These are phyloP conservation scores for Salinomyces thailandicus DNA, from an alignment of 2,329 filamentous ascomycete genomes.

Conservation along the genomic window DNA sequence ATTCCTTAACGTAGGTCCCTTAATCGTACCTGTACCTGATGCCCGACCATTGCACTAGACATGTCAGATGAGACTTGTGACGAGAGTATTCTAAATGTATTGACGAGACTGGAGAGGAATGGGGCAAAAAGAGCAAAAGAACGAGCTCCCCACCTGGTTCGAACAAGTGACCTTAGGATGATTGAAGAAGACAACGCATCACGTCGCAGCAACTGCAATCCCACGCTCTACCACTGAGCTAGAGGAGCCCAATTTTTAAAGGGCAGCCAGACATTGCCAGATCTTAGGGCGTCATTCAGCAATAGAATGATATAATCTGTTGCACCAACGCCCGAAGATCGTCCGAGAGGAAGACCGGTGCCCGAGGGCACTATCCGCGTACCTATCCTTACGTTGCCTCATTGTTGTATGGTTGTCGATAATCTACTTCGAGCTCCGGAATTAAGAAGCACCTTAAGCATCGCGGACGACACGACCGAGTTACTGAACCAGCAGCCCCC, in stretches of 20 bases:
- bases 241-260: conserved; percentile 6
- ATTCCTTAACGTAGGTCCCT: too few species aligned
- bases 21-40: too few species aligned
- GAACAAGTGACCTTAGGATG: conserved; percentile 17
- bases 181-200: too few species aligned
- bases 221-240: conserved; percentile 23
- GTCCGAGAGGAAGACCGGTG: neutral
- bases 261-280: neutral
- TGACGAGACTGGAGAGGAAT: too few species aligned
- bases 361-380: neutral
- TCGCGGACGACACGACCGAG: too few species aligned
- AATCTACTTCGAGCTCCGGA: too few species aligned
- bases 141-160: conserved; percentile 12
- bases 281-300: neutral
- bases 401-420: neutral
- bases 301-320: neutral
- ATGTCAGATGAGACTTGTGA: too few species aligned
- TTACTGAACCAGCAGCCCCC: too few species aligned
- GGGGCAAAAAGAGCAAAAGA: conserved; percentile 3
- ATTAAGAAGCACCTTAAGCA: too few species aligned
- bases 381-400: neutral
- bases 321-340: neutral
- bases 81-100: too few species aligned
- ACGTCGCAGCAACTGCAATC: conserved; percentile 8
- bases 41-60: too few species aligned